Conservation (phyloP, 1,139 yeast species). For the Candida buenavistaensis region DNA sequence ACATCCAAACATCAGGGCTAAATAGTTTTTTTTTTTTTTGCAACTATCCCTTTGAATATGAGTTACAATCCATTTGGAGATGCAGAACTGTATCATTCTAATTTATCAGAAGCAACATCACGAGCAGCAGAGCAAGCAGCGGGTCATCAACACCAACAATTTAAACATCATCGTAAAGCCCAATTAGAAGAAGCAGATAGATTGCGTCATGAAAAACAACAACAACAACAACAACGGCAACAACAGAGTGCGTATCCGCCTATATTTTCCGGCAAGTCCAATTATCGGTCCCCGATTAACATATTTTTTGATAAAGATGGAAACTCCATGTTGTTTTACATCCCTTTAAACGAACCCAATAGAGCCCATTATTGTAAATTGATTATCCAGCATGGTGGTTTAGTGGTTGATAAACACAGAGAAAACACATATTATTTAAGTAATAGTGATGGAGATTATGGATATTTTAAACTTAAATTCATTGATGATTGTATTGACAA, state of each 20-base stretch:
- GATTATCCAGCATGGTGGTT: conserved; percentile 35
- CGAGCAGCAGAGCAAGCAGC: conserved; percentile 13
- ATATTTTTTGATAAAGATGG: conserved; percentile 14
- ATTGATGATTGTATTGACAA: conserved; percentile 22
- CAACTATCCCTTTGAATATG: background rate
- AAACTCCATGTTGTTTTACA: conserved; percentile 23
- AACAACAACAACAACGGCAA: background rate
- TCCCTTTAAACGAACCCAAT: conserved; percentile 24
- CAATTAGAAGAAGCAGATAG: conserved; percentile 8
- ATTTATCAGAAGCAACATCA: conserved; percentile 13
- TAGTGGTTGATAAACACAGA: conserved; percentile 21
- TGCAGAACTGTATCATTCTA: background rate
- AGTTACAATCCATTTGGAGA: conserved; percentile 2
- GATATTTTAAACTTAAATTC: conserved; percentile 17
- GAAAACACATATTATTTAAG: conserved; percentile 5
- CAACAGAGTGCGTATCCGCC: background rate
- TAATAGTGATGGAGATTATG: conserved; percentile 5
- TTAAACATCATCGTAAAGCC: conserved; percentile 7
- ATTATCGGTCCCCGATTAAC: background rate
- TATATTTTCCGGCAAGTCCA: too few species aligned
- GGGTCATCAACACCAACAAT: conserved; percentile 12
- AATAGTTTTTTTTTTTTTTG: background rate
- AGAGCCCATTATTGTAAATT: conserved; percentile 20
- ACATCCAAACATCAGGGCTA: conserved; percentile 4
- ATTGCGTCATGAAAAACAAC: conserved; percentile 5